Evolutionary conservation across 441 rosid species (phyloP), one percentile per base, ranked within the genome.

Genomic region (Cnidoscolus chayamansa): DNA sequence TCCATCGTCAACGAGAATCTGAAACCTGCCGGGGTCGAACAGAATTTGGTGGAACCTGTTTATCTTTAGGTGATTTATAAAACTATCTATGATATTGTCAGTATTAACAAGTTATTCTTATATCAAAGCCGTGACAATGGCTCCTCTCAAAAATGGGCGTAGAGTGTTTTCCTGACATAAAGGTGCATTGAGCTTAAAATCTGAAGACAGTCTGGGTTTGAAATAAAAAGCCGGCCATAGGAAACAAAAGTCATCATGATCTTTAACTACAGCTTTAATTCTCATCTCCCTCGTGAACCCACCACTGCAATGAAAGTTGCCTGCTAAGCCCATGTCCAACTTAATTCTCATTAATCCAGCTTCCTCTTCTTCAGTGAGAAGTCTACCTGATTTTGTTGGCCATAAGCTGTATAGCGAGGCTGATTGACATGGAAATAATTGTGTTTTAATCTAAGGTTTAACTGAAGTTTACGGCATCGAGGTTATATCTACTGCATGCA

Each of bases 241-340:
- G 98, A 85, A 20, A 92, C 92, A 78, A 92, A 72, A 81, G 25
- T 94, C 97, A 0, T 97, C 88, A 81, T 86, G 91, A n/a, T 89
- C 95, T 68, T 84, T 72, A 1, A 87, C 84, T 49, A 90, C 62
- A 15, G 96, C 96, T 85, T 89, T 78, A 69, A 88, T 73, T 17
- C 97, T 97, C 0, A 89, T 88, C 79, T 89, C 89, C 70, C 91
- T 82, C 0, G 84, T 85, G 78, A 82, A 94, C 4, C 97, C 97
- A 63, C 98, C 97, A 45, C 97, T 92, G 16, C 84, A 76, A 94
- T 87, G 74, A 94, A 87, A 2, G 94, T 89, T 49, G 97, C 98
- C 49, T 85, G 77, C 61, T 87, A 92, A 67, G 86, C 80, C 58
- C 67, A 80, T 69, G 85, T 83, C 89, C 80, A 85, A 1, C 25